Evolutionary conservation across 208 protist species (phyloP), one percentile per base, ranked within the genome.

Genomic region (Wallacemonas sp.): DNA sequence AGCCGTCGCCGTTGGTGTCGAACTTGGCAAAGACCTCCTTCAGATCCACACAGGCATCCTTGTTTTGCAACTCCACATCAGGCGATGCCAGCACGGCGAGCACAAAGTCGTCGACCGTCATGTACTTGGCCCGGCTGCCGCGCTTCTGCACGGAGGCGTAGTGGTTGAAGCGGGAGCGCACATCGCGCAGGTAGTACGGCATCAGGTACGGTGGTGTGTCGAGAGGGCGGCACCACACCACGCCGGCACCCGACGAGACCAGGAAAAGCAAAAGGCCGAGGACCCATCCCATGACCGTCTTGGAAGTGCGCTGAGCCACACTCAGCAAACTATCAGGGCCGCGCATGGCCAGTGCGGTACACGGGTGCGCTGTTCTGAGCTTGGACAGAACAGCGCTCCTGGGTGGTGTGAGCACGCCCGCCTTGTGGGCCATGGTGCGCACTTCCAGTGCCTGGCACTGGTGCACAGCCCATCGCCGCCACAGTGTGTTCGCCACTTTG

Each of bases 81-180:
- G 77, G 73, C 1, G 76, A 72, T 12, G 77, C 87, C 14, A 97
- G 65, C 32, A 97, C 64, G 7, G 92, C 82, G 38, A 79, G 65
- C 12, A 94, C 86, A 82, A 97, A 95, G 68, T 97, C 92, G 14
- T 94, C 87, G 8, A 77, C 71, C 2, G 82, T 95, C 92, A 97
- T 97, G 73, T 86, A 92, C 62, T 72, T 57, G 4, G 77, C 54
- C 0, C 77, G 82, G 26, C 81, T 85, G 12, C 79, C 77, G 32
- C 76, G 73, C 68, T 84, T 86, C 22, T 73, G 67, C 42, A 86
- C 74, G 11, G 82, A 86, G 22, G 92, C 92, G 76, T 97, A 97
- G 79, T 95, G 92, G 54, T 75, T 81, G 57, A 97, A 97, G 39
- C 87, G 85, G 0, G 82, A 84, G 57, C 72, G 70, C 33, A 91